phyloP scores from a whole-genome alignment of 345 rosid species.

The Arabidopsis suecica region DNA sequence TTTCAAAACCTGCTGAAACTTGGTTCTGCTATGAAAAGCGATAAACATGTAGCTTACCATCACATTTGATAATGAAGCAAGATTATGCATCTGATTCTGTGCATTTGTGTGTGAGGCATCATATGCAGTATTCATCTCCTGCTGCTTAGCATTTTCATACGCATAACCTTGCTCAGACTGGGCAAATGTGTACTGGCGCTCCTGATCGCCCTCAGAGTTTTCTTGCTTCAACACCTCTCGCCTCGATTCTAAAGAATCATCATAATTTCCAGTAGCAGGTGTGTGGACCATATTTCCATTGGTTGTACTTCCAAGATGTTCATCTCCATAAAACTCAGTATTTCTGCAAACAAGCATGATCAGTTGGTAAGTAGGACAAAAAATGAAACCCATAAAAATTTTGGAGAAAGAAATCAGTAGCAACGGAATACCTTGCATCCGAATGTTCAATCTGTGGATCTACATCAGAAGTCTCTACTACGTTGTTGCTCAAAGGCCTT shows the following conservation, averaged over 20 bases:
- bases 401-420: neutral
- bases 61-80: slow-evolving; percentile 66
- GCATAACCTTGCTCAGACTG: slow-evolving; percentile 66
- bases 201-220: slow-evolving; percentile 60
- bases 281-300: slow-evolving; percentile 64
- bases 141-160: slow-evolving; percentile 66
- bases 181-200: slow-evolving; percentile 67
- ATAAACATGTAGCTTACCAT: slow-evolving; percentile 59
- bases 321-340: slow-evolving; percentile 76
- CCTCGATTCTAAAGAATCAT: slow-evolving; percentile 63
- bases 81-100: slow-evolving; percentile 68
- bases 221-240: slow-evolving; percentile 74
- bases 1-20: neutral
- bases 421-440: slow-evolving; percentile 62
- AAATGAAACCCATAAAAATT: neutral
- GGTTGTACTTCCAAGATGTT: slow-evolving; percentile 59
- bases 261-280: slow-evolving; percentile 60
- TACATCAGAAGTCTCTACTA: slow-evolving; percentile 66
- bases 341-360: slow-evolving; percentile 56
- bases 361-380: slow-evolving; percentile 6
- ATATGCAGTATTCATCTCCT: slow-evolving; percentile 68
- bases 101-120: slow-evolving; percentile 64
- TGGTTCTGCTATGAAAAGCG: neutral
- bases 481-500: slow-evolving; percentile 57
- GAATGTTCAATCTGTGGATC: slow-evolving; percentile 55